Evolutionary conservation across 2,329 filamentous ascomycete genomes (phyloP).

Genomic region (Talaromyces piceae): DNA sequence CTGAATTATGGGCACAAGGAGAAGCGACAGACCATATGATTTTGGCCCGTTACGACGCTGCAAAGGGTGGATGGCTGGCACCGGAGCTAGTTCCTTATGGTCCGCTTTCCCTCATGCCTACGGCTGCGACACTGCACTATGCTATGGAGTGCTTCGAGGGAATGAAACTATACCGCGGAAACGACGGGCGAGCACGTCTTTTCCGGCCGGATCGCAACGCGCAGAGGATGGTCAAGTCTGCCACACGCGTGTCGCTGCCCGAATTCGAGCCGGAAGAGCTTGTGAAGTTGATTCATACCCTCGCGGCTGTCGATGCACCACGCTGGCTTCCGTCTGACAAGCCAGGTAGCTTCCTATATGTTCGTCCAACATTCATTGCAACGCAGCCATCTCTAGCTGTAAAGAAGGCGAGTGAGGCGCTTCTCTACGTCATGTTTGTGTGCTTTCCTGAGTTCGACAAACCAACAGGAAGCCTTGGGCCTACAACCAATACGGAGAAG

Average conservation of each 20-base stretch:
- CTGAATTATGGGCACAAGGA: neutral
- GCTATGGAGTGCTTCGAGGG: constrained; percentile 83
- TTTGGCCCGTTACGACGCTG: constrained; percentile 58
- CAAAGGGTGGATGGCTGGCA: constrained; percentile 56
- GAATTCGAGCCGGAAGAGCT: constrained; percentile 62
- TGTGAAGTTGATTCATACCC: constrained; percentile 59
- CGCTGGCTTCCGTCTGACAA: constrained; percentile 18
- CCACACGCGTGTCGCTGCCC: constrained; percentile 62
- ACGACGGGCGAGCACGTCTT: constrained; percentile 61
- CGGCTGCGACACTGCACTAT: constrained; percentile 70
- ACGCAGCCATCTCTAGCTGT: constrained; percentile 75
- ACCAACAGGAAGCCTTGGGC: constrained; percentile 49
- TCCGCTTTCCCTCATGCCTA: constrained; percentile 64
- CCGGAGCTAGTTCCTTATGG: constrained; percentile 68
- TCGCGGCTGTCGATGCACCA: constrained; percentile 32
- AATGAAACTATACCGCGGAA: constrained; percentile 58
- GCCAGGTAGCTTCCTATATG: constrained; percentile 67
- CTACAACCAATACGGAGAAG: neutral
- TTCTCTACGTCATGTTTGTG: constrained; percentile 73
- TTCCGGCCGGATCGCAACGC: constrained; percentile 65
- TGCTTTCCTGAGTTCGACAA: constrained; percentile 28
- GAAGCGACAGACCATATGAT: constrained; percentile 67
- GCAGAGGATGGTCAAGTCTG: constrained; percentile 48
- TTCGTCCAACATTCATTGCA: constrained; percentile 80
- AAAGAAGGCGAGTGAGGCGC: constrained; percentile 69